Evolutionary conservation across 2,329 filamentous ascomycete genomes (phyloP).

Genomic region (Colletotrichum spaethianum): DNA sequence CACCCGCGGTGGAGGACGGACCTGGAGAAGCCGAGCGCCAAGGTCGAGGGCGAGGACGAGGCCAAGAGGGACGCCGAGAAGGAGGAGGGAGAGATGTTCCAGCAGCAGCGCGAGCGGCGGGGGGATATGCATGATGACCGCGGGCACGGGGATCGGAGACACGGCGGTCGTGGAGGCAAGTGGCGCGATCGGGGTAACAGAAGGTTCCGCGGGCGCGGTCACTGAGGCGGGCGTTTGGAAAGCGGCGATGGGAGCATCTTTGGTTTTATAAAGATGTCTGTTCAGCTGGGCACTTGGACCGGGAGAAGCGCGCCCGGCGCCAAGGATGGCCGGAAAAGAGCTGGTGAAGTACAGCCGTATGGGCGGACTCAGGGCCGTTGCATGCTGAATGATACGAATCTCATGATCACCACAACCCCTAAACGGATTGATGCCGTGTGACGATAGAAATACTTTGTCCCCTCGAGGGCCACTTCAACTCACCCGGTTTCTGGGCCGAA

Average conservation of each 20-base stretch:
- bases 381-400: conserved; percentile 22
- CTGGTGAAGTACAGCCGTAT: background rate
- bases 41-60: conserved; percentile 74
- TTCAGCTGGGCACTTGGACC: too few relatives aligned
- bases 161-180: conserved; percentile 49
- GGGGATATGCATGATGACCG: conserved; percentile 56
- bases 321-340: background rate
- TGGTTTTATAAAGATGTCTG: background rate
- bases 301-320: too few relatives aligned
- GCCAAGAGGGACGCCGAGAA: conserved; percentile 67
- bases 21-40: conserved; percentile 81
- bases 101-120: conserved; percentile 49
- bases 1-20: conserved; percentile 88
- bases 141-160: conserved; percentile 49
- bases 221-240: conserved; percentile 7
- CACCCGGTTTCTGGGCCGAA: background rate
- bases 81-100: conserved; percentile 58
- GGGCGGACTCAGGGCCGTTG: background rate
- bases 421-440: background rate
- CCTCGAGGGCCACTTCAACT: background rate
- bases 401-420: background rate
- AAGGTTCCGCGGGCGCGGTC: conserved; percentile 51
- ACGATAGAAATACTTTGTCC: too few relatives aligned
- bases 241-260: background rate
- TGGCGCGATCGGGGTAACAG: conserved; percentile 50